phyloP scores from a whole-genome alignment of 2,329 filamentous ascomycete genomes.

The Cladophialophora immunda region DNA sequence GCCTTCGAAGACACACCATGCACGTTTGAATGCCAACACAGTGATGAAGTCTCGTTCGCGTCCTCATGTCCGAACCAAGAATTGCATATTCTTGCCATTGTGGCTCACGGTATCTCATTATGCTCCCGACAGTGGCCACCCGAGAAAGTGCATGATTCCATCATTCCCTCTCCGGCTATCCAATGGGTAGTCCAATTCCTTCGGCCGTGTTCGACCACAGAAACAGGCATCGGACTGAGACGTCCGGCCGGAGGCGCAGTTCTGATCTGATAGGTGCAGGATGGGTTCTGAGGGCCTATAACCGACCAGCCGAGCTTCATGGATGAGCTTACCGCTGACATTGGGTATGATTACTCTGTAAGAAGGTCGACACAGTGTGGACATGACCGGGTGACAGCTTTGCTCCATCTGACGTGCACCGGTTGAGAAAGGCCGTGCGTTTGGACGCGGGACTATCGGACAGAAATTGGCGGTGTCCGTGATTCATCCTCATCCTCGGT shows the following conservation, averaged over 20 bases:
- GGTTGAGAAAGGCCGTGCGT: too few species aligned
- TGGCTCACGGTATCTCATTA: neutral
- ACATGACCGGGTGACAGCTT: too few species aligned
- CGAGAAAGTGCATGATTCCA: neutral
- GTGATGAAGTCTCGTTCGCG: neutral
- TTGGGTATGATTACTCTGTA: neutral
- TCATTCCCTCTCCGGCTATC: neutral
- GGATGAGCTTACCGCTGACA: neutral
- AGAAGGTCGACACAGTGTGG: neutral
- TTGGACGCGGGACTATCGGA: too few species aligned
- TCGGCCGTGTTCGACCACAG: neutral
- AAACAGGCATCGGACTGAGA: neutral
- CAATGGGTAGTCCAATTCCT: neutral
- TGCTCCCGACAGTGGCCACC: neutral
- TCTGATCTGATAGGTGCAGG: neutral
- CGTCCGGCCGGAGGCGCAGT: neutral
- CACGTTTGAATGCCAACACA: neutral
- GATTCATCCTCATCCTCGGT: too few species aligned
- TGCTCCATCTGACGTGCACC: too few species aligned
- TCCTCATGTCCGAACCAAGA: neutral
- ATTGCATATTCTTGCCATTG: neutral
- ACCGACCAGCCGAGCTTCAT: neutral
- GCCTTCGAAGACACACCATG: neutral
- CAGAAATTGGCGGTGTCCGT: too few species aligned
- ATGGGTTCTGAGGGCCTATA: too few species aligned